Percentiles rank a stretch among this genome's conserved stretches.
phyloP scores from a whole-genome alignment of 768 basidiomycete genomes.

The Xerocomus brunneocitrinus region DNA sequence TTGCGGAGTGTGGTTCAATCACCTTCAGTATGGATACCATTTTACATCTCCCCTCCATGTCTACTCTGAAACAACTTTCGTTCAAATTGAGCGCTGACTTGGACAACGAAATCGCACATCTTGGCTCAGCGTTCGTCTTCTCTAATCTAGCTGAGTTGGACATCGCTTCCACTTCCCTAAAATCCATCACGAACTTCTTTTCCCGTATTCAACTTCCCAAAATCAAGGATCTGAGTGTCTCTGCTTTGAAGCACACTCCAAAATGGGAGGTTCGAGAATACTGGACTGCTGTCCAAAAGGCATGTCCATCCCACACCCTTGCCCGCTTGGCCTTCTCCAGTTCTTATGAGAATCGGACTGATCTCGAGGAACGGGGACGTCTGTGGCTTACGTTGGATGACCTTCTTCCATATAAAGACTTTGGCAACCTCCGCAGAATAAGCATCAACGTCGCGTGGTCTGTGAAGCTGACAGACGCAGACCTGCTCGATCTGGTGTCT shows the following conservation, averaged over 20 bases:
- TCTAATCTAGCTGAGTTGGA: neutral
- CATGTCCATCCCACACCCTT: too few relatives aligned
- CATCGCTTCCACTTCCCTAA: neutral
- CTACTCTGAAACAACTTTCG: neutral
- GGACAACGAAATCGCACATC: neutral
- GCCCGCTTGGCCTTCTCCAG: neutral
- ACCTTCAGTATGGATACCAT: neutral
- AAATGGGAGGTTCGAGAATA: neutral
- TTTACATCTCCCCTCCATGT: too few relatives aligned
- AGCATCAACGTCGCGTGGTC: neutral
- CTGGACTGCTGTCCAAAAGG: neutral
- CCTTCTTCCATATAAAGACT: neutral
- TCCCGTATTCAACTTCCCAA: neutral
- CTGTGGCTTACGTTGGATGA: neutral
- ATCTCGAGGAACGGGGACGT: neutral
- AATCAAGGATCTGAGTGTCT: neutral
- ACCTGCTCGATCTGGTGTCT: neutral
- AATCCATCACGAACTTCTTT: neutral
- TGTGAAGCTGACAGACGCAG: neutral
- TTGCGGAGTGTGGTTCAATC: neutral
- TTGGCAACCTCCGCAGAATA: neutral
- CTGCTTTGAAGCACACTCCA: neutral
- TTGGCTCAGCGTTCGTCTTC: neutral
- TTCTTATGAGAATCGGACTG: too few relatives aligned
- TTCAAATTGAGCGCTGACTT: neutral